Evolutionary conservation across 345 rosid species (phyloP).

Genomic region (Bruguiera parviflora): DNA sequence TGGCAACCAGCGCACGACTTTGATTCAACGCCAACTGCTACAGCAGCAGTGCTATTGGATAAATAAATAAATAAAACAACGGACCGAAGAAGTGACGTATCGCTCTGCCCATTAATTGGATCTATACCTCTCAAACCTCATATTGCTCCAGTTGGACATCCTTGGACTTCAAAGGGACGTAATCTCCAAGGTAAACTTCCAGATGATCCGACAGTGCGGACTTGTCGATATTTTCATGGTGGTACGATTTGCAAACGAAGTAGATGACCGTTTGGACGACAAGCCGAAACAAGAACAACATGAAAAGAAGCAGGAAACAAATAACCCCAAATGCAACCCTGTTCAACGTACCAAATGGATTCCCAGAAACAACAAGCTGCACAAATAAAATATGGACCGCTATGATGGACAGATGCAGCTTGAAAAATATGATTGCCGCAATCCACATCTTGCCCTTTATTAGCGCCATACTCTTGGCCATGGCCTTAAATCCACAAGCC

Average conservation of each 20-base stretch:
- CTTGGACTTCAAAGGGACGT: conserved; percentile 17
- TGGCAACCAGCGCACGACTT: too few species aligned
- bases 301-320: conserved; percentile 34
- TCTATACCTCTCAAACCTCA: not conserved
- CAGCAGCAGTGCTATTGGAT: not conserved
- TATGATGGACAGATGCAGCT: conserved; percentile 6
- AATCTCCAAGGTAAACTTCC: conserved; percentile 49
- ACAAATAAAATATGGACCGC: conserved; percentile 14
- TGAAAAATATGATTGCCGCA: conserved; percentile 12
- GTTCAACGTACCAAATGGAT: conserved; percentile 1
- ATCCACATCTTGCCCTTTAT: conserved; percentile 43
- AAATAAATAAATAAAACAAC: not conserved
- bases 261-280: conserved; percentile 47
- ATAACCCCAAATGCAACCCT: conserved; percentile 29
- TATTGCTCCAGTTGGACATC: conserved; percentile 16
- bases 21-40: too few species aligned
- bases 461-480: conserved; percentile 35
- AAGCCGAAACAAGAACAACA: conserved; percentile 31
- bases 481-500: conserved; percentile 32
- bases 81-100: too few species aligned
- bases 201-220: conserved; percentile 49
- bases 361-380: conserved; percentile 31
- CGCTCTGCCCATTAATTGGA: too few species aligned
- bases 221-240: conserved; percentile 52
- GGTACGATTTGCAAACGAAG: conserved; percentile 59